Evolutionary conservation across 129 eudicot species (phyloP).

Genomic region (Chrysanthemum lavandulifolium): DNA sequence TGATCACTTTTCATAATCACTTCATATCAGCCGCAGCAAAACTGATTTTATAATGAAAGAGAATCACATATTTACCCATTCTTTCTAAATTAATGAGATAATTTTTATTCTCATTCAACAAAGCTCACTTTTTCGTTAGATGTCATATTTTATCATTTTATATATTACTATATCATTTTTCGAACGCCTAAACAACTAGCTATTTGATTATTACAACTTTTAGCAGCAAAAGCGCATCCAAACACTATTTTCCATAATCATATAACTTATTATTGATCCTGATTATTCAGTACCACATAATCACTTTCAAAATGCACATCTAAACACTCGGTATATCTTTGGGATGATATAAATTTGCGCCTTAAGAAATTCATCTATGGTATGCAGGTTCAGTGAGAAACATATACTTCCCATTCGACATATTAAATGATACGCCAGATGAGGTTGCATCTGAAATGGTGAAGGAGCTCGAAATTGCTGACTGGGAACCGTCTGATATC

Average conservation of each 20-base stretch:
- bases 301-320: not conserved
- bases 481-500: slow-evolving; percentile 78
- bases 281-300: not conserved
- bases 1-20: not conserved
- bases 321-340: not conserved
- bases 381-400: slow-evolving; percentile 65
- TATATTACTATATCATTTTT: not conserved
- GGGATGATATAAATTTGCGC: not conserved
- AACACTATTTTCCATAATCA: not conserved
- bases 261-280: not conserved
- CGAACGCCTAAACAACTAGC: not conserved
- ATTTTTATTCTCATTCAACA: too few relatives aligned
- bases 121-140: too few relatives aligned
- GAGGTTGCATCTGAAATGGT: slow-evolving; percentile 93
- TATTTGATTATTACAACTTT: not conserved
- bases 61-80: too few relatives aligned
- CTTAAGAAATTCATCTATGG: not conserved
- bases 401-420: slow-evolving; percentile 75
- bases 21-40: not conserved
- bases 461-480: slow-evolving; percentile 75
- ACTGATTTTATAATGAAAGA: not conserved
- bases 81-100: too few relatives aligned
- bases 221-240: not conserved
- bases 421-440: slow-evolving; percentile 54
- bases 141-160: too few relatives aligned